Base-by-base conservation (phyloP, 768 basidiomycete genomes). In the Tricholomella constricta region DNA sequence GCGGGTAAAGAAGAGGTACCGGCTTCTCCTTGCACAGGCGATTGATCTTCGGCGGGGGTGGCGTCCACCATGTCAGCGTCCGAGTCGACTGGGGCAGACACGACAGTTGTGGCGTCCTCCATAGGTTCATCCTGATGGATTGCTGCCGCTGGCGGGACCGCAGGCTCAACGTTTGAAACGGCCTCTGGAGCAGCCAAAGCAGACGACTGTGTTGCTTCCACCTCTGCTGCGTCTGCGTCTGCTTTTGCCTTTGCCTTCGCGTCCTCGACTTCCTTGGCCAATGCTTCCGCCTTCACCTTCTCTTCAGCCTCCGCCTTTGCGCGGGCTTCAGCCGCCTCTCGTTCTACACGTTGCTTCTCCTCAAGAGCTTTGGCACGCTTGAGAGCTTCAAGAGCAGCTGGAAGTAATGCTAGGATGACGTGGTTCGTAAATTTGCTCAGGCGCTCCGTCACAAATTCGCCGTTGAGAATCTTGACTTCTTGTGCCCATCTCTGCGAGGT, bases 401-500 rank as follows among this genome's bases (percentile, higher is more conserved):
- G 95, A 27, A 96, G 77, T 29, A 98, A 74, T 4, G 84, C 81
- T 31, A 94, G 69, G 20, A 82, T 69, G 42, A 93, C 73, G 62
- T 94, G 91, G 60, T 88, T 87, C 23, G 77, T 73, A 12, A 97
- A 64, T 60, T 83, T 89, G 20, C 69, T 75, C 17, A 84, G 76
- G 17, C 92, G 81, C 52, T 89, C 85, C 10, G 78, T 68, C 8
- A 86, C 81, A 53, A 88, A 88, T 57, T 85, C 84, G 14, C 89
- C 87, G 52, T 93, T 86, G 20, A 91, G 71, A 27, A 91, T 85
- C 63, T 89, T 91, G 55, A 83, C 84, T 68, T 96, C 94, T 65
- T 96, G 94, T 1, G 81, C 74, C 95, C 95, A 98, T 52, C 95
- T 82, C 62, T 92, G 89, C 26, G 86, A 65, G 1, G 94, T 96